Evolutionary conservation across 2,329 filamentous ascomycete genomes (phyloP).

Genomic region (Talaromyces sp.): DNA sequence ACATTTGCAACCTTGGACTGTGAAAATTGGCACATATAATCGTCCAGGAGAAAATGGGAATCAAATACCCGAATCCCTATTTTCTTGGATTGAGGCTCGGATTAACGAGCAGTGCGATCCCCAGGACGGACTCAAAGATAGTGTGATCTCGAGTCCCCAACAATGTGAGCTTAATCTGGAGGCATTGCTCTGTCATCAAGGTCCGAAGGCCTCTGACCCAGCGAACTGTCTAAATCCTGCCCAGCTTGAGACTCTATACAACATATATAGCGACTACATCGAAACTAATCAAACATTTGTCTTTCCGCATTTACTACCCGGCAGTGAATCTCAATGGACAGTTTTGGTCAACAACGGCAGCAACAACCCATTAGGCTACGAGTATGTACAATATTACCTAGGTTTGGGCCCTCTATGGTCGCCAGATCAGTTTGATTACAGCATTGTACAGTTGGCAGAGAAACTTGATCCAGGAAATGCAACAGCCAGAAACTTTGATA

Average conservation of each 20-base stretch:
- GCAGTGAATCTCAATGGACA: constrained; percentile 36
- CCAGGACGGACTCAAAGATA: constrained; percentile 42
- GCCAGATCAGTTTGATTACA: constrained; percentile 32
- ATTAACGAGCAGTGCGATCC: constrained; percentile 53
- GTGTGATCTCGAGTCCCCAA: constrained; percentile 50
- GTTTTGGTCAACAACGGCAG: background rate
- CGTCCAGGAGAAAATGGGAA: constrained; percentile 44
- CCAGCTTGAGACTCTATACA: constrained; percentile 46
- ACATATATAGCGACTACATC: constrained; percentile 40
- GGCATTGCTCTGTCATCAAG: constrained; percentile 32
- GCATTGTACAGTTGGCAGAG: constrained; percentile 35
- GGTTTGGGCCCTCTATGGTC: background rate
- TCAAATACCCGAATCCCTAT: constrained; percentile 43
- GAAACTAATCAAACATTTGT: constrained; percentile 11
- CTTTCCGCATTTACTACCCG: constrained; percentile 1
- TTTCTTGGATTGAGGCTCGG: constrained; percentile 46
- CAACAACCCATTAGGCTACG: background rate
- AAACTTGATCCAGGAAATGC: constrained; percentile 19
- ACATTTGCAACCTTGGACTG: constrained; percentile 48
- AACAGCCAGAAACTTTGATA: constrained; percentile 19
- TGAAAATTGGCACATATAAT: constrained; percentile 45
- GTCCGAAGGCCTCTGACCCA: constrained; percentile 28
- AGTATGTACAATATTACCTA: constrained; percentile 6
- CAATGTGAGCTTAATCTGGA: constrained; percentile 42
- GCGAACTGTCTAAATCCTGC: constrained; percentile 42